Base-by-base conservation (phyloP, 208 protist species). In the Acanthamoeba polyphaga region DNA sequence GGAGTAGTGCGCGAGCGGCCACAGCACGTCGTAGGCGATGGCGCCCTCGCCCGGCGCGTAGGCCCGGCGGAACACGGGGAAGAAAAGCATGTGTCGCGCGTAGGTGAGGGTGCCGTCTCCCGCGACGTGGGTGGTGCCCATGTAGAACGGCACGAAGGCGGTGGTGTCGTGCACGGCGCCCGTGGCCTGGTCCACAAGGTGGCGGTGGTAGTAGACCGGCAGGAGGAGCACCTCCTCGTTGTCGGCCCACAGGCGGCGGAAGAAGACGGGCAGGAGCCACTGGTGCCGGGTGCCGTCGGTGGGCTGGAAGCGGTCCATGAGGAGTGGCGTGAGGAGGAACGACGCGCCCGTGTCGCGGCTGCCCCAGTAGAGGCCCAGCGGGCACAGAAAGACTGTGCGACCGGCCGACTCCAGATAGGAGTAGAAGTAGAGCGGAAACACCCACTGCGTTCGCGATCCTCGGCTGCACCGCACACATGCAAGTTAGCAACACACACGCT, bases 1-100 rank as follows among this genome's bases (percentile, higher is more conserved):
- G 6, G 74, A 84, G 74, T 84, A 84, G 74, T 84, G 74, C 15
- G 32, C n/a, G 46, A 84, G 38, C 74, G 74, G 74, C 74, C 74
- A 84, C 43, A 84, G 38, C 19, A 84, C 74, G 43, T 84, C 74
- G 46, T 84, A 84, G n/a, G 74, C 19, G 46, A 84, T 38, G 66
- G 29, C 74, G 46, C 24, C 74, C 74, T 46, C 46, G 43, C 43
- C 46, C 38, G 74, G 38, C 43, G 74, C 34, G 74, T 55, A n/a
- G 3, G 27, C 9, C 7, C 74, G 74, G 8, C 46, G 74, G 43
- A 84, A 84, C 13, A 84, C 24, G 4, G 74, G 74, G 74, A 84
- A 84, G 74, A 46, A 55, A 2, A 84, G 29, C 46, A 53, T 10
- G 24, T 84, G 74, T 7, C 74, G 34, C 74, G 22, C 74, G 46